These are phyloP conservation scores for Globisporangium solare DNA, from an alignment of 352 stramenopile genomes.

Conservation along the genomic window DNA sequence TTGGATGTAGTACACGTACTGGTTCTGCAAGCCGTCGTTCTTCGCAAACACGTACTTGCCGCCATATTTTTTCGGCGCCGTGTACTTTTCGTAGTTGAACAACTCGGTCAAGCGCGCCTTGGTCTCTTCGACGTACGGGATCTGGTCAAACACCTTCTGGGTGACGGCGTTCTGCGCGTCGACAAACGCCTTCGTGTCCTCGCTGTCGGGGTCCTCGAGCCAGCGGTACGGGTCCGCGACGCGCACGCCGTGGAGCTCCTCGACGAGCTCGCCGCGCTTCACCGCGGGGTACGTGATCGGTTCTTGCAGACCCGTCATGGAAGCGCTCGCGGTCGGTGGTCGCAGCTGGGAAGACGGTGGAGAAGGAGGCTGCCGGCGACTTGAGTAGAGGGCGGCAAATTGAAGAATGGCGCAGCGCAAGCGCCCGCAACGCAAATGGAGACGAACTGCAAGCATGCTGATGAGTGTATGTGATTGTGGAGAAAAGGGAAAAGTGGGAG, in stretches of 20 bases:
- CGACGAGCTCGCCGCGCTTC: slow-evolving; percentile 36
- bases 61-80: slow-evolving; percentile 64
- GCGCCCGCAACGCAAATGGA: too few relatives aligned
- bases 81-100: slow-evolving; percentile 89
- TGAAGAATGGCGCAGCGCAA: too few relatives aligned
- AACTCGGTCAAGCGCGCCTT: slow-evolving; percentile 77
- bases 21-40: slow-evolving; percentile 87
- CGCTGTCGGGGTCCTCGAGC: slow-evolving; percentile 73
- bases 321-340: neutral
- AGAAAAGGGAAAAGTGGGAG: too few relatives aligned
- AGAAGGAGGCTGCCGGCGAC: too few relatives aligned
- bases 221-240: slow-evolving; percentile 71
- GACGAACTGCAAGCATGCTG: too few relatives aligned
- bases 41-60: slow-evolving; percentile 83
- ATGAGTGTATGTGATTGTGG: too few relatives aligned
- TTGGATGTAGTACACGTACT: slow-evolving; percentile 87
- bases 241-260: slow-evolving; percentile 51
- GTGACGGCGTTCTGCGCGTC: slow-evolving; percentile 68
- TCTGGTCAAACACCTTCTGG: slow-evolving; percentile 52
- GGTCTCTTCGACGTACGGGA: slow-evolving; percentile 68
- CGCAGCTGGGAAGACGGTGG: too few relatives aligned
- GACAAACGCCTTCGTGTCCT: slow-evolving; percentile 81
- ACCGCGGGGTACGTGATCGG: slow-evolving; percentile 48
- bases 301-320: slow-evolving; percentile 3
- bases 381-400: too few relatives aligned